Conservation (phyloP, 2,329 filamentous ascomycete species). For the Alternaria brassicae region DNA sequence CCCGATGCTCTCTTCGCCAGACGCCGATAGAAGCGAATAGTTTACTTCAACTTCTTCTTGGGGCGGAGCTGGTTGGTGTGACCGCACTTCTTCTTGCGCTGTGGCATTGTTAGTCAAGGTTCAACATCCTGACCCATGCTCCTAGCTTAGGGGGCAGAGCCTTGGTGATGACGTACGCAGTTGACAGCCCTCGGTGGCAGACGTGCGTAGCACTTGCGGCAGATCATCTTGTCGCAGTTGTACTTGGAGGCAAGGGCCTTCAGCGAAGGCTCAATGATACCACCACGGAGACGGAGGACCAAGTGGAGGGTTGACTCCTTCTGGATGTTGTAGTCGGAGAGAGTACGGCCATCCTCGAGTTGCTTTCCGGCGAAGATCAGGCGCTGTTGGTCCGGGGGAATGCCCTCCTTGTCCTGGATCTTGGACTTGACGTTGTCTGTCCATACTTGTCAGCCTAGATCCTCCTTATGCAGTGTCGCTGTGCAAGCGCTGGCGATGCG, state of each 20-base stretch:
- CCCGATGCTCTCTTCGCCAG: slow-evolving; percentile 38
- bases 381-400: slow-evolving; percentile 97
- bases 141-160: background rate
- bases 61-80: slow-evolving; percentile 99
- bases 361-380: slow-evolving; percentile 99
- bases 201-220: slow-evolving; percentile 99
- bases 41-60: slow-evolving; percentile 99
- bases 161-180: slow-evolving; percentile 63
- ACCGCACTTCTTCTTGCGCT: slow-evolving; percentile 94
- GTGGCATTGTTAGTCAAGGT: slow-evolving; percentile 27
- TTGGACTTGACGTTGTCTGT: slow-evolving; percentile 98
- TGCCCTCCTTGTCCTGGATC: slow-evolving; percentile 99
- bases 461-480: slow-evolving; percentile 1
- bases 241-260: slow-evolving; percentile 99
- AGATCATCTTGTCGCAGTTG: slow-evolving; percentile 99
- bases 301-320: slow-evolving; percentile 99
- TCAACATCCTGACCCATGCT: background rate
- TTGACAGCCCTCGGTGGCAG: slow-evolving; percentile 98
- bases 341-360: slow-evolving; percentile 96
- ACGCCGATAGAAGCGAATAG: slow-evolving; percentile 50
- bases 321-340: slow-evolving; percentile 99
- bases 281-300: slow-evolving; percentile 98
- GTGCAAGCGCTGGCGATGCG: slow-evolving; percentile 14
- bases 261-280: slow-evolving; percentile 96
- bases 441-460: slow-evolving; percentile 27